Evolutionary conservation across 352 stramenopile genomes (phyloP).

Genomic region (Elongisporangium prolatum): DNA sequence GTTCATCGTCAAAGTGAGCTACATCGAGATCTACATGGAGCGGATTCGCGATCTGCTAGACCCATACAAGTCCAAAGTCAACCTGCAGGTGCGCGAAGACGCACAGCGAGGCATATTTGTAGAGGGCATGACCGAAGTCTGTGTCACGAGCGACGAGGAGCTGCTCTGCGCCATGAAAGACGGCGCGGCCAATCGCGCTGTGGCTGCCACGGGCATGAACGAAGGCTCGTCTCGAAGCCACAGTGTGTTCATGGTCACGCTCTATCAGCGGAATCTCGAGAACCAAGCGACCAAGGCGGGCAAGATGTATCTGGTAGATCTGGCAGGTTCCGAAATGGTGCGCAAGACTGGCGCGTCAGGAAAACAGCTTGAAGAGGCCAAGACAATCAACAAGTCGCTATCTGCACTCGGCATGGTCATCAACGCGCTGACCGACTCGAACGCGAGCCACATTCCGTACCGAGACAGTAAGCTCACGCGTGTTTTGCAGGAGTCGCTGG

Average conservation of each 20-base stretch:
- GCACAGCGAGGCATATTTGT: slow-evolving; percentile 90
- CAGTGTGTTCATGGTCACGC: slow-evolving; percentile 90
- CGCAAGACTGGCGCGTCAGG: slow-evolving; percentile 89
- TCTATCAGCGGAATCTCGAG: slow-evolving; percentile 83
- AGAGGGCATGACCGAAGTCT: slow-evolving; percentile 91
- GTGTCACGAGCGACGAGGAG: slow-evolving; percentile 89
- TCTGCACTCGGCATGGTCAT: slow-evolving; percentile 93
- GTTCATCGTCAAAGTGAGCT: slow-evolving; percentile 91
- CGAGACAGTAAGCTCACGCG: slow-evolving; percentile 90
- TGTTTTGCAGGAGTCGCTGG: slow-evolving; percentile 91
- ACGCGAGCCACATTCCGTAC: slow-evolving; percentile 83
- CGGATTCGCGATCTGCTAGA: slow-evolving; percentile 91
- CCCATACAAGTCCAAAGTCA: slow-evolving; percentile 88
- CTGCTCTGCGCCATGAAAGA: slow-evolving; percentile 80
- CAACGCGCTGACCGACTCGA: slow-evolving; percentile 88
- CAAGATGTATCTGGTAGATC: slow-evolving; percentile 92
- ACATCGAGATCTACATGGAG: slow-evolving; percentile 98
- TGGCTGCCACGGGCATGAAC: slow-evolving; percentile 93
- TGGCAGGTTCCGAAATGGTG: slow-evolving; percentile 93
- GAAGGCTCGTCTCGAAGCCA: slow-evolving; percentile 89
- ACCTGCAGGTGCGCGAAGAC: slow-evolving; percentile 89
- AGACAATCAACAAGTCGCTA: slow-evolving; percentile 96
- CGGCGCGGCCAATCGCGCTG: slow-evolving; percentile 77
- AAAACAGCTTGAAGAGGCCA: slow-evolving; percentile 91
- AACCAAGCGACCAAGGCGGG: slow-evolving; percentile 86